These are phyloP conservation scores for Berkeleyomyces rouxiae DNA, from an alignment of 2,329 filamentous ascomycete species.

Conservation along the genomic window DNA sequence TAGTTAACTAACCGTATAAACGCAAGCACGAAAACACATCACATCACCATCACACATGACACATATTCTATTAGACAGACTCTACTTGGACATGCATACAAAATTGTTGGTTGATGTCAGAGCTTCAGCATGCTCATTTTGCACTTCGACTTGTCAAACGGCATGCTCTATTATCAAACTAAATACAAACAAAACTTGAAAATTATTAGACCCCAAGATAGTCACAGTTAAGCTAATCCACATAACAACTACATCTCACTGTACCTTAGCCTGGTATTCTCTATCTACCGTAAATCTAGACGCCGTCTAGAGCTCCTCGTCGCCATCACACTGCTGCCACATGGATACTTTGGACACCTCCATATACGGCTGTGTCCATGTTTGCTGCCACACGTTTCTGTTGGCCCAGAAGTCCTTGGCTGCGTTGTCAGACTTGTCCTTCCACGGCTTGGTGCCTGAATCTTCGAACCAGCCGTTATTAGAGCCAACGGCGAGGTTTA, in stretches of 20 bases:
- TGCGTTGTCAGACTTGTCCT: constrained; percentile 49
- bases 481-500: constrained; percentile 60
- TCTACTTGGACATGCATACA: no score
- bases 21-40: no score
- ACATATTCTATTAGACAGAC: no score
- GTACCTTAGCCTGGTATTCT: background rate
- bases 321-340: constrained; percentile 50
- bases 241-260: background rate
- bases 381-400: constrained; percentile 47
- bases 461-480: constrained; percentile 78
- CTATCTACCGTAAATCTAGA: background rate
- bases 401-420: constrained; percentile 63
- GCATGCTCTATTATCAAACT: background rate
- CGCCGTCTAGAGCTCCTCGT: constrained; percentile 30
- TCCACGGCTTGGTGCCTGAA: constrained; percentile 59
- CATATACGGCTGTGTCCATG: constrained; percentile 54
- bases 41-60: no score
- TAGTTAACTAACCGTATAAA: no score
- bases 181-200: background rate
- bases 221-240: background rate
- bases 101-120: no score
- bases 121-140: no score
- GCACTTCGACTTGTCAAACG: no score
- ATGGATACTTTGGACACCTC: constrained; percentile 54
- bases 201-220: background rate